These are phyloP conservation scores for Mallotus japonicus DNA, from an alignment of 441 rosid genomes.

Conservation along the genomic window DNA sequence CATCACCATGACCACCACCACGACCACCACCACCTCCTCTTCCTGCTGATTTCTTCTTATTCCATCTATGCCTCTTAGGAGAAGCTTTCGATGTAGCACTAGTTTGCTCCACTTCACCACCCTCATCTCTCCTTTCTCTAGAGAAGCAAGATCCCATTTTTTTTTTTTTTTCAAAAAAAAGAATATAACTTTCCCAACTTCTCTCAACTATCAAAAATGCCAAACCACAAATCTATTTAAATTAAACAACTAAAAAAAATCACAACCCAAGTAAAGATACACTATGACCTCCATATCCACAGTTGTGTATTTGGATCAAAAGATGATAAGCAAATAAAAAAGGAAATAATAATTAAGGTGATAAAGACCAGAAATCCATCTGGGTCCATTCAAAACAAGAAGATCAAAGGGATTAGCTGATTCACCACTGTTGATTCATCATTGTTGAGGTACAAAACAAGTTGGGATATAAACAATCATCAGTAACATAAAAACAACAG, in stretches of 20 bases:
- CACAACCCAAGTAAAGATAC: background rate
- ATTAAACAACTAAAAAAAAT: background rate
- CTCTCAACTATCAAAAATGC: background rate
- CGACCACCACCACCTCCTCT: slow-evolving; percentile 16
- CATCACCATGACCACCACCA: slow-evolving; percentile 26
- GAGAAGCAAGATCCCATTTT: slow-evolving; percentile 71
- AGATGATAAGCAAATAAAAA: background rate
- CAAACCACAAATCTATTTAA: slow-evolving; percentile 12
- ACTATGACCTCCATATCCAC: background rate
- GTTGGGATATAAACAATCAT: background rate
- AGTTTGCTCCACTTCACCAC: slow-evolving; percentile 30
- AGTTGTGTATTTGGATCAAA: background rate
- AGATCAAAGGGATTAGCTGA: slow-evolving; percentile 12
- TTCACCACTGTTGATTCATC: background rate
- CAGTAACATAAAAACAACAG: background rate
- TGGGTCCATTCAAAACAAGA: slow-evolving; percentile 3
- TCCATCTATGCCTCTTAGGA: slow-evolving; percentile 30
- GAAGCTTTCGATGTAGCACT: slow-evolving; percentile 20
- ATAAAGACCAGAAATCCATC: slow-evolving; percentile 4
- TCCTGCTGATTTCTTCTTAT: slow-evolving; percentile 22
- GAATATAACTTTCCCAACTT: background rate
- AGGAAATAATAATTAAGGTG: background rate
- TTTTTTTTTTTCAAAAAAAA: background rate
- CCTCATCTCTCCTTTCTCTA: slow-evolving; percentile 27
- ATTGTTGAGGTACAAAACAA: background rate